Base-by-base conservation (phyloP, 768 basidiomycete species). In the Terana coerulea region DNA sequence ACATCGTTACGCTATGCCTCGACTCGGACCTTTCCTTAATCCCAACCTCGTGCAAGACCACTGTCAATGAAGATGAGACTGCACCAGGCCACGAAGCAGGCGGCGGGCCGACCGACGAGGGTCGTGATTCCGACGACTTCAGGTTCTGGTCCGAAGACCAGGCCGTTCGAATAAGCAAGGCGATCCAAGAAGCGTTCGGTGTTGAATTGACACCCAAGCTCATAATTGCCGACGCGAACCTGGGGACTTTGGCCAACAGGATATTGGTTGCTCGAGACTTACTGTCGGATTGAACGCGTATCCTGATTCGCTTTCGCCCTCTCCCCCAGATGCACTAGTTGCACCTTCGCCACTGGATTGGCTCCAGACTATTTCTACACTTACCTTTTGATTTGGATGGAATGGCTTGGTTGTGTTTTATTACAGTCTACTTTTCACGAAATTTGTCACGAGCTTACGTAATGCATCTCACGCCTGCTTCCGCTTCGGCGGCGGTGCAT, bases 151-250 rank as follows among this genome's bases (percentile, higher is more conserved):
- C 86, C 1, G 86, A 88, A 60, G 73, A 75, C 36, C 95, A 99
- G 67, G 97, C 95, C 50, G 87, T 85, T 69, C 81, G 91, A 48
- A 98, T 99, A 58, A 87, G 86, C 46, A 69, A 73, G 17, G 85
- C 83, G 24, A 83, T 95, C 52, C 73, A 88, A 59, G 81, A 91
- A 65, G 80, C 86, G 26, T 98, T 97, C 68, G 82, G 77, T 22
- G 87, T 98, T 34, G 95, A 98, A 62, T 86, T 93, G 64, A 86
- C 84, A 8, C 80, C 84, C 21, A 91, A 95, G 62, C 93, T 99
- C 31, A 77, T 99, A 43, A 75, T 98, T 41, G 95, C 92, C 2
- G 93, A 97, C 61, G 94, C 97, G 24, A 98, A 98, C 68, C 67
- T 98, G 62, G 80, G 83, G n/a, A 75, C 85, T 24, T 71, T 99